These are phyloP conservation scores for Trichomonas gallinae DNA, from an alignment of 208 protist genomes.

Conservation along the genomic window DNA sequence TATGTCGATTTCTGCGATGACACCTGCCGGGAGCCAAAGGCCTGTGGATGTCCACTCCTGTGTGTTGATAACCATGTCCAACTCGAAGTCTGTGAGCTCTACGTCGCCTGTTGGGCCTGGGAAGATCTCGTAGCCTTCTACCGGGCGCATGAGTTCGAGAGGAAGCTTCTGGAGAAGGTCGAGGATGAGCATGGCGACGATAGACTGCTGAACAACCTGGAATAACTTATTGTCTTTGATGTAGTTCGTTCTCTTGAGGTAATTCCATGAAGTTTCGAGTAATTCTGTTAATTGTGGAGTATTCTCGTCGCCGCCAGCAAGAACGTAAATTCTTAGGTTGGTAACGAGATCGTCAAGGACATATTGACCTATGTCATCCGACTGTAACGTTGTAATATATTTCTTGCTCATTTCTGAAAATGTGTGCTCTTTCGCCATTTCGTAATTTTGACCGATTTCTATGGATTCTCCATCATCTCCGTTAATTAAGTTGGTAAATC, in stretches of 20 bases:
- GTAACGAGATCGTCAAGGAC: not conserved
- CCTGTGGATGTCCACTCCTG: not conserved
- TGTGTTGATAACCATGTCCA: not conserved
- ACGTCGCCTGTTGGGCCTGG: not conserved
- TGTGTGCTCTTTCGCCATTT: not conserved
- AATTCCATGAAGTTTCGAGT: not conserved
- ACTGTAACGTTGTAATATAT: not conserved
- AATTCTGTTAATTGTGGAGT: not conserved
- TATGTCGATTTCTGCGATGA: not conserved
- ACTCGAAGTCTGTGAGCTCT: not conserved
- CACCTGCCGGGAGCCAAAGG: not conserved
- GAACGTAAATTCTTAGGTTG: not conserved
- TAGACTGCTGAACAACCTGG: not conserved
- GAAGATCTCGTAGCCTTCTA: not conserved
- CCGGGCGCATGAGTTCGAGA: not conserved
- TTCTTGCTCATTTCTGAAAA: not conserved
- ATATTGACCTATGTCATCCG: not conserved
- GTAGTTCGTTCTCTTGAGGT: not conserved
- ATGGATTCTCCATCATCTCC: not conserved
- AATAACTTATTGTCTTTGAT: not conserved
- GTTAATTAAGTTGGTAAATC: not conserved
- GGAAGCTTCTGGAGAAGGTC: not conserved
- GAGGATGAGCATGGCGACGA: not conserved
- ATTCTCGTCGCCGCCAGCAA: not conserved
- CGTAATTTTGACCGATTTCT: not conserved